These are phyloP conservation scores for Aspergillus coremiiformis DNA, from an alignment of 495 filamentous ascomycete genomes.

Conservation along the genomic window DNA sequence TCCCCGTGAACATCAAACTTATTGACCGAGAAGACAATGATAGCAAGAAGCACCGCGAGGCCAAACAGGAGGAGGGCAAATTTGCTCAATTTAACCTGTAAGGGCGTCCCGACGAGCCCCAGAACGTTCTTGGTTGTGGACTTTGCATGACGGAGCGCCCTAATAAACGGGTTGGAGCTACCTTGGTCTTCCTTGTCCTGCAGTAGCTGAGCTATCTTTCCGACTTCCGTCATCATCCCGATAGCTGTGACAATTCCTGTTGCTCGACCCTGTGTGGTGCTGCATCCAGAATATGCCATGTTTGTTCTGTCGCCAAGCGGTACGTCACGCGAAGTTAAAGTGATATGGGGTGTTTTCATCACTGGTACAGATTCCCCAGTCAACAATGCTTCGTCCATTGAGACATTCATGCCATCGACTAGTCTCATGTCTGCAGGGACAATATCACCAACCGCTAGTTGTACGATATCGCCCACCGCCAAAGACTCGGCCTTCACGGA, in stretches of 20 bases:
- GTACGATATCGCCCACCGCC: conserved; percentile 76
- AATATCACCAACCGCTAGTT: conserved; percentile 60
- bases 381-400: conserved; percentile 60
- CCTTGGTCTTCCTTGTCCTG: conserved; percentile 49
- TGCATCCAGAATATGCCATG: conserved; percentile 62
- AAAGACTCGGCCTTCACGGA: conserved; percentile 64
- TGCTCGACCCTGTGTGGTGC: conserved; percentile 61
- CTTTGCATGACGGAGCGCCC: conserved; percentile 50
- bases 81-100: conserved; percentile 74
- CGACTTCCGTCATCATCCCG: conserved; percentile 77
- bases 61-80: conserved; percentile 69
- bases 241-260: conserved; percentile 59
- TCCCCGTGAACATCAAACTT: conserved; percentile 61
- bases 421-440: conserved; percentile 64
- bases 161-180: conserved; percentile 57
- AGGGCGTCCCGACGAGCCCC: conserved; percentile 72
- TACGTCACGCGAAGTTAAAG: conserved; percentile 47
- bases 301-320: conserved; percentile 63
- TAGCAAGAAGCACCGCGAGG: conserved; percentile 64
- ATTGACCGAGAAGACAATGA: conserved; percentile 75
- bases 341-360: conserved; percentile 58
- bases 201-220: conserved; percentile 62
- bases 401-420: conserved; percentile 71
- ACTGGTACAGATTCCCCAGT: conserved; percentile 71
- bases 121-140: conserved; percentile 51